Conservation (phyloP, 2,329 filamentous ascomycete genomes). For the Hypoxylon sp. region DNA sequence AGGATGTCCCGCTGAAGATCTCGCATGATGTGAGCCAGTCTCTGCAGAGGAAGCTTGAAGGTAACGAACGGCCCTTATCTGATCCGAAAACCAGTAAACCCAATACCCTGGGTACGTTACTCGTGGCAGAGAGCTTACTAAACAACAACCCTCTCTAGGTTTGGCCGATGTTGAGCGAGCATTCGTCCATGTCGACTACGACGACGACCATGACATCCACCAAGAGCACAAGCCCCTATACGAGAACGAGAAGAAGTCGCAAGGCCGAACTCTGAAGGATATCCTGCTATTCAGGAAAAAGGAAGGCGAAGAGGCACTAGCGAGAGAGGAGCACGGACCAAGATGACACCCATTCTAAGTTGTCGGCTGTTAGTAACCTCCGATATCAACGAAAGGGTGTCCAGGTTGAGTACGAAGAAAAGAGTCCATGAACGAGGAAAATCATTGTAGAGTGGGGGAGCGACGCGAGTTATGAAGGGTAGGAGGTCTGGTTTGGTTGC, state of each 20-base stretch:
- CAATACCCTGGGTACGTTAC: too few relatives aligned
- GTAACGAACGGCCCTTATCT: conserved; percentile 33
- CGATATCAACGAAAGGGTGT: neutral
- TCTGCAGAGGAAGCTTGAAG: conserved; percentile 68
- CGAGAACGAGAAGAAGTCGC: conserved; percentile 48
- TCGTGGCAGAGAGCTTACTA: too few relatives aligned
- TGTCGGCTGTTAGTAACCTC: too few relatives aligned
- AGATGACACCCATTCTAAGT: conserved; percentile 3
- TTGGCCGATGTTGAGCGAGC: conserved; percentile 52
- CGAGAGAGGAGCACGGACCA: conserved; percentile 10
- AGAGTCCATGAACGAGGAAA: neutral
- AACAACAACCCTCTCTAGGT: conserved; percentile 14
- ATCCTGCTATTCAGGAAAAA: conserved; percentile 46
- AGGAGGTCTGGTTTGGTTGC: neutral
- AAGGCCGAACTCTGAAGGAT: conserved; percentile 47
- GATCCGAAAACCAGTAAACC: neutral
- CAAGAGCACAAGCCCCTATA: conserved; percentile 56
- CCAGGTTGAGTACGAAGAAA: too few relatives aligned
- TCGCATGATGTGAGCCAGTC: conserved; percentile 68
- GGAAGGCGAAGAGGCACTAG: conserved; percentile 28
- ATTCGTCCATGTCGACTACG: conserved; percentile 57
- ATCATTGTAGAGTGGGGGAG: neutral
- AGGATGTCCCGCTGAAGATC: conserved; percentile 60
- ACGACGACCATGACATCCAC: conserved; percentile 52
- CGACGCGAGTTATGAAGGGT: neutral